Evolutionary conservation across 345 rosid genomes (phyloP), one percentile per base, ranked within the genome.

Genomic region (Eucalyptus cloeziana): DNA sequence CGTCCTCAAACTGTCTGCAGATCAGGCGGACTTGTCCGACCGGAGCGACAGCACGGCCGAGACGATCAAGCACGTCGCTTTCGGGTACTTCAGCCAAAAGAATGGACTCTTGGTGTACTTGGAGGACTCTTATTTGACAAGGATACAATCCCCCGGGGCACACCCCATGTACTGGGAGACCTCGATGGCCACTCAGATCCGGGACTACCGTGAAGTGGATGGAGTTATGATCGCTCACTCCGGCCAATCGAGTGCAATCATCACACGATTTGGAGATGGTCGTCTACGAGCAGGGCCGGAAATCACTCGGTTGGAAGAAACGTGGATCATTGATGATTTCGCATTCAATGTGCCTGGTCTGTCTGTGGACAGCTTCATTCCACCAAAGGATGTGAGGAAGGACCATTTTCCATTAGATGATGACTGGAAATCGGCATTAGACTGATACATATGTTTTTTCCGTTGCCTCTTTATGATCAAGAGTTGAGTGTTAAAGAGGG

Each of bases 81-180:
- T 93, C 17, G 99, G 99, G 67, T 97, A 97, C 94, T 98, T 98
- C 93, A 95, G 99, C 94, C 99, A 98, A 85, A 94, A 95, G 91
- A 98, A 93, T 40, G 99, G 99, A 5, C 93, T 98, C 58, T 93
- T 98, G 49, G 96, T 94, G 67, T 92, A 90, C 87, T 90, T 95
- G 37, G 98, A 96, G 89, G 97, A 96, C 90, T 94, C 97, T 1
- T 96, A 91, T 90, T 87, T 96, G 45, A 96, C 96, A 16, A 93
- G 98, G 93, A 98, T 98, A 87, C 99, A 98, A 27, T 90, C 95
- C 6, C 99, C 98, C 0, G 99, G 99, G 49, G 90, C 94, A 31
- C 81, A 91, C 49, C 96, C 99, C 11, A 94, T 95, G 15, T 98
- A 98, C 51, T 98, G 99, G 99, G 99, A 98, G 90, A 98, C 99